Conservation (phyloP, 176 grass and related monocot genomes). For the sorghum (Sorghum bicolor) region DNA sequence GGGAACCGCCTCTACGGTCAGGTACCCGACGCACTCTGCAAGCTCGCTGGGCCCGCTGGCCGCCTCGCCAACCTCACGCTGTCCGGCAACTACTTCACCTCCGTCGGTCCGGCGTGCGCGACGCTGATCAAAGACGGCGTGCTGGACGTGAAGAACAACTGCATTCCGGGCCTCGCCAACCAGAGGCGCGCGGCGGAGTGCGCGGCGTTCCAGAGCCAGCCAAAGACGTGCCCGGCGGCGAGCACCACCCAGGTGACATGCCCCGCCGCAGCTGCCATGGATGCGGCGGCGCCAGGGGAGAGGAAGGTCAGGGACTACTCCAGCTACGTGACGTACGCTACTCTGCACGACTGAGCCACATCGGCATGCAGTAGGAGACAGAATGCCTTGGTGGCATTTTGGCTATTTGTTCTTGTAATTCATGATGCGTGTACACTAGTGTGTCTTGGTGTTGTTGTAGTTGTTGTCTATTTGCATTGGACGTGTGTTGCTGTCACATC, state of each 20-base stretch:
- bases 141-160: conserved; percentile 64
- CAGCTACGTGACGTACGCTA: conserved; percentile 46
- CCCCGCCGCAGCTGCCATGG: background rate
- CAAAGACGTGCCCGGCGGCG: conserved; percentile 44
- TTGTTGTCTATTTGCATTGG: background rate
- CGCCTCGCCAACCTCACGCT: conserved; percentile 61
- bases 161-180: conserved; percentile 47
- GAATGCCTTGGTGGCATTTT: background rate
- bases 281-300: background rate
- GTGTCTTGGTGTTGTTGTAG: background rate
- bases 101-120: conserved; percentile 44
- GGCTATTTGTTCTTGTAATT: background rate
- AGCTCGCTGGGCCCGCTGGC: conserved; percentile 19
- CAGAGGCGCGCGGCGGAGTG: conserved; percentile 63
- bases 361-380: conserved; percentile 5
- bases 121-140: conserved; percentile 26
- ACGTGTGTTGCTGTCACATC: background rate
- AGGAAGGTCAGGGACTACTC: conserved; percentile 19
- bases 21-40: conserved; percentile 61
- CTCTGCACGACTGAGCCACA: conserved; percentile 17
- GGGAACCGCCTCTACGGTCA: conserved; percentile 46
- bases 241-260: conserved; percentile 9
- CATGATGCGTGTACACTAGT: background rate
- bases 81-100: conserved; percentile 77
- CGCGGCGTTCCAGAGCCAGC: conserved; percentile 48